These are phyloP conservation scores for Saccharum officinarum DNA, from an alignment of 176 grass and related monocot species.

Conservation along the genomic window DNA sequence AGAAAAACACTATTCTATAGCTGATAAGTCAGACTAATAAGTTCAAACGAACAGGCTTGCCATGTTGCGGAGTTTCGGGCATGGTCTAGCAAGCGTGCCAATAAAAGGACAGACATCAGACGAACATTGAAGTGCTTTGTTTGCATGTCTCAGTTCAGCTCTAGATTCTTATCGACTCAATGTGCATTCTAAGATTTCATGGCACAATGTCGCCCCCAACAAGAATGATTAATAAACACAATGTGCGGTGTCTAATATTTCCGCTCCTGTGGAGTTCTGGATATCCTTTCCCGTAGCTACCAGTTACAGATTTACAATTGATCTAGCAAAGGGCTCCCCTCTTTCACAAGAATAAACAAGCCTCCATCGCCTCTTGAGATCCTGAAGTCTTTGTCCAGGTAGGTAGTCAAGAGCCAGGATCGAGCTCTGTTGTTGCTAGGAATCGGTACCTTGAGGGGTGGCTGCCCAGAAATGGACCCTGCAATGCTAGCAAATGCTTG, in stretches of 20 bases:
- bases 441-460: constrained; percentile 71
- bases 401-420: constrained; percentile 93
- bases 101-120: neutral
- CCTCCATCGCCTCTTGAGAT: constrained; percentile 92
- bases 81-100: neutral
- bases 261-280: neutral
- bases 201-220: neutral
- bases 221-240: neutral
- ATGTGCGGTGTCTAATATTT: neutral
- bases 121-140: neutral
- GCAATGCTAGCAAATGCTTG: constrained; percentile 65
- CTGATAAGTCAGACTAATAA: too few species aligned
- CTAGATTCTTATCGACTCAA: neutral
- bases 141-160: neutral
- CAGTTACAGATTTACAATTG: constrained; percentile 38
- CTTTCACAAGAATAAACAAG: constrained; percentile 86
- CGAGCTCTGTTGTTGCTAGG: constrained; percentile 54
- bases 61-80: neutral
- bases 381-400: constrained; percentile 86
- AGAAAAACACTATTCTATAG: too few species aligned
- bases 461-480: constrained; percentile 72
- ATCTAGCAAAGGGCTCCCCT: constrained; percentile 79
- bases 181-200: neutral
- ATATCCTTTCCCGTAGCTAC: neutral
- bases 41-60: too few species aligned